Evolutionary conservation across 495 filamentous ascomycete species (phyloP).

Genomic region (Xylaria cubensis): DNA sequence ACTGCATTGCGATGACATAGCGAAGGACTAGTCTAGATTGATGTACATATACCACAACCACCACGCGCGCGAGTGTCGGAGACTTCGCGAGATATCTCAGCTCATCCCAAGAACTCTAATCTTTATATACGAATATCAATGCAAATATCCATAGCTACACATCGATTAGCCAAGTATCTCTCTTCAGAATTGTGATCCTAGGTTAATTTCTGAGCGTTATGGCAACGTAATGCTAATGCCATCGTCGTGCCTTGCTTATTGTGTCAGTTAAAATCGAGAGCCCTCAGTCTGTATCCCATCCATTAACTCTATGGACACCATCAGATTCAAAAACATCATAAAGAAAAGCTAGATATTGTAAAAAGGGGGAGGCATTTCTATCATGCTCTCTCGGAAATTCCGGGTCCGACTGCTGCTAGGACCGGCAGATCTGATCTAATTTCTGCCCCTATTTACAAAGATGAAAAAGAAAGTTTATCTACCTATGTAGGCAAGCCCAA

Average conservation of each 20-base stretch:
- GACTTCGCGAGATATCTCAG: not conserved
- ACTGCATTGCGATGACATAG: not conserved
- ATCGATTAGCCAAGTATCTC: not conserved
- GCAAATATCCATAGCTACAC: too few species aligned
- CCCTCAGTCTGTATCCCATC: too few species aligned
- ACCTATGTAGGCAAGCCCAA: not conserved
- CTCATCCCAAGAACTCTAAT: not conserved
- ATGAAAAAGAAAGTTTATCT: not conserved
- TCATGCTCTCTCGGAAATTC: not conserved
- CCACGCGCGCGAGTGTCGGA: not conserved
- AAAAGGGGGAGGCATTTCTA: not conserved
- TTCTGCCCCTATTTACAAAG: not conserved
- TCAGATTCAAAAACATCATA: not conserved
- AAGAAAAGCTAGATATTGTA: not conserved
- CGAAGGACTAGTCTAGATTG: not conserved
- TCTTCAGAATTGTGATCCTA: not conserved
- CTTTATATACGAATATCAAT: not conserved
- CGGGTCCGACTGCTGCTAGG: too few species aligned
- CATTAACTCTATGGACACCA: too few species aligned
- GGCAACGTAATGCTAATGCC: not conserved
- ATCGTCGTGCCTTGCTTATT: not conserved
- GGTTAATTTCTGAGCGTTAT: not conserved
- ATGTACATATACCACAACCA: not conserved
- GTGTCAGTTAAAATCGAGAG: not conserved
- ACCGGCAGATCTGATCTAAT: not conserved